Evolutionary conservation across 2,329 filamentous ascomycete genomes (phyloP), one percentile per base, ranked within the genome.

Genomic region (Apiospora marii): DNA sequence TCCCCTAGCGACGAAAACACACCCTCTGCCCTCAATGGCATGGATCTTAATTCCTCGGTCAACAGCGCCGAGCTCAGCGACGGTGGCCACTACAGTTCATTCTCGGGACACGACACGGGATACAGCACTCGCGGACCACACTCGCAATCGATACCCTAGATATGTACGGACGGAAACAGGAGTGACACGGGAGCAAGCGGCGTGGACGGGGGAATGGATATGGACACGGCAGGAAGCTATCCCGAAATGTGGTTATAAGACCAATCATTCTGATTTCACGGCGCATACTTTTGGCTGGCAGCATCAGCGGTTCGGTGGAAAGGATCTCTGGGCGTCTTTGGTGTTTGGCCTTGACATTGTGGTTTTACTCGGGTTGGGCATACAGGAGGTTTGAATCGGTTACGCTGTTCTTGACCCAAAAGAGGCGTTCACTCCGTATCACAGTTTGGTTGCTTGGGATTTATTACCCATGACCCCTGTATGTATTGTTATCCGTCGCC

Each of bases 231-330:
- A 14, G 58, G 30, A 12, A 37, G 6, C 30, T 19, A 30, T 10
- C 27, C 16, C 37, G 30, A 19, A 64, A 41, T 19, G 49, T 5
- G 58, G 58, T 41, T 64, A n/a, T 34, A 37, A 64, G 58, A 37
- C 58, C 58, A n/a, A 64, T n/a, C 22, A 19, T 64, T 64, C 34
- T 41, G 58, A 30, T 64, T 64, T 64, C 34, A 64, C 58, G 67
- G 67, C 67, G 67, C 34, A 69, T 49, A 49, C 44, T 69, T 69
- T 49, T 30, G 67, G 27, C 67, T 69, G 67, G 67, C n/a, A 69
- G 67, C 67, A 69, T 69, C 67, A 69, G 67, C 67, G 67, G 67
- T 49, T 69, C 67, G 67, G 43, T 49, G 67, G 67, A 69, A 30
- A 37, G 27, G 67, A 69, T 48, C 44, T 49, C 67, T 49, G 44